phyloP scores from a whole-genome alignment of 352 stramenopile genomes.

The Pythium vanterpoolii region DNA sequence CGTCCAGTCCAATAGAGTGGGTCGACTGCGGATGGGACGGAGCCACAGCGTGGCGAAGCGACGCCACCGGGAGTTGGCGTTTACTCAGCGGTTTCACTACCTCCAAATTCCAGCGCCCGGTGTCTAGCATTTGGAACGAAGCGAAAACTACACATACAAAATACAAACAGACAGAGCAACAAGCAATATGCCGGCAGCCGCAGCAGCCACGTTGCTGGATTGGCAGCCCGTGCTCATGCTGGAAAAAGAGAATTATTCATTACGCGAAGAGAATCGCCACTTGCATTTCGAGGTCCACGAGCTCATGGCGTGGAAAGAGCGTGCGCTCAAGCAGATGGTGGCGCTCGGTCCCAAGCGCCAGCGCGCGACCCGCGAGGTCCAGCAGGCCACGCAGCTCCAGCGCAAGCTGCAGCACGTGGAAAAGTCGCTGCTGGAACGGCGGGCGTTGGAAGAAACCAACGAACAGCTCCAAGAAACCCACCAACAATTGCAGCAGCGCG shows the following conservation, averaged over 20 bases:
- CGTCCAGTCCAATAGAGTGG: not conserved
- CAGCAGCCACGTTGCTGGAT: slow-evolving; percentile 38
- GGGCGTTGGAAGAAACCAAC: slow-evolving; percentile 41
- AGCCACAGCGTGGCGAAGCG: not conserved
- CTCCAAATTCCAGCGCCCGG: not conserved
- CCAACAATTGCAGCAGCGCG: slow-evolving; percentile 21
- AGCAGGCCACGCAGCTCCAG: slow-evolving; percentile 51
- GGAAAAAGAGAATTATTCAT: slow-evolving; percentile 61
- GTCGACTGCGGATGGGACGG: not conserved
- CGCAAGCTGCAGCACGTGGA: slow-evolving; percentile 53
- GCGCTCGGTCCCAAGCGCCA: slow-evolving; percentile 49
- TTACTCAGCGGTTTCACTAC: not conserved
- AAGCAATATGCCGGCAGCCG: slow-evolving; percentile 24
- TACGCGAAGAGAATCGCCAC: slow-evolving; percentile 53
- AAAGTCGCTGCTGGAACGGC: slow-evolving; percentile 48
- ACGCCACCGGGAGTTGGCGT: not conserved
- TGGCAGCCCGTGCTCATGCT: slow-evolving; percentile 57
- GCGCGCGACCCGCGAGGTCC: slow-evolving; percentile 40
- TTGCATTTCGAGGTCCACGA: slow-evolving; percentile 49
- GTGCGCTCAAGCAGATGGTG: slow-evolving; percentile 59
- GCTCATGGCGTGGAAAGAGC: slow-evolving; percentile 61
- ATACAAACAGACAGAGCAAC: too few relatives aligned
- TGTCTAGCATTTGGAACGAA: too few relatives aligned
- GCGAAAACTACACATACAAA: too few relatives aligned
- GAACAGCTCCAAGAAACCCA: slow-evolving; percentile 36